Evolutionary conservation across 2,329 filamentous ascomycete species (phyloP).

Genomic region (Leptographium lundbergii): DNA sequence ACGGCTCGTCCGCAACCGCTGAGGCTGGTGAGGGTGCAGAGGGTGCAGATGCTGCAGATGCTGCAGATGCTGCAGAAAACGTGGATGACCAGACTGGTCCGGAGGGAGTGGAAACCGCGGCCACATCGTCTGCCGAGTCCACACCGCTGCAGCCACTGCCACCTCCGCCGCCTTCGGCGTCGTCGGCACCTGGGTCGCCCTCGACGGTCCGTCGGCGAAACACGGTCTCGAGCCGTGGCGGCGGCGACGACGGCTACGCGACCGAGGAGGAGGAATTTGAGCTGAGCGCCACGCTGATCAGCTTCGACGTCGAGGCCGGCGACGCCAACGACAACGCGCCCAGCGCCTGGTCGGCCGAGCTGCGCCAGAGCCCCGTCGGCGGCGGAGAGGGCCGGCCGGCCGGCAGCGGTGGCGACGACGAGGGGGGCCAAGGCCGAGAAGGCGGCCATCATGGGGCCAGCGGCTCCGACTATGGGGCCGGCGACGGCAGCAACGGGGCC

Average conservation of each 20-base stretch:
- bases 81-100: not conserved
- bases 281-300: constrained; percentile 44
- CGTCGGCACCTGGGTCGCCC: not conserved
- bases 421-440: not conserved
- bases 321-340: constrained; percentile 37
- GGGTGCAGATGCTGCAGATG: not conserved
- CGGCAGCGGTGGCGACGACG: constrained; percentile 1
- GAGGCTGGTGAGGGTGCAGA: not conserved
- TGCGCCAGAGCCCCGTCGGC: constrained; percentile 32
- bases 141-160: not conserved
- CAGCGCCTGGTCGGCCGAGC: constrained; percentile 45
- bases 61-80: not conserved
- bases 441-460: not conserved
- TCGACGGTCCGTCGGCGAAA: constrained; percentile 18
- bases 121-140: not conserved
- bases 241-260: constrained; percentile 34
- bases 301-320: constrained; percentile 47
- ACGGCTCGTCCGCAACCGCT: not conserved
- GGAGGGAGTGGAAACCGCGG: no score
- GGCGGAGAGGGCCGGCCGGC: not conserved
- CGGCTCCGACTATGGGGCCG: not conserved
- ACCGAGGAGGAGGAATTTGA: constrained; percentile 41
- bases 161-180: not conserved
- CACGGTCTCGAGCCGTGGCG: constrained; percentile 24
- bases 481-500: not conserved